Evolutionary conservation across 1,284 basidiomycete species (phyloP), one percentile per base, ranked within the genome.

Genomic region (Exobasidium rhododendri): DNA sequence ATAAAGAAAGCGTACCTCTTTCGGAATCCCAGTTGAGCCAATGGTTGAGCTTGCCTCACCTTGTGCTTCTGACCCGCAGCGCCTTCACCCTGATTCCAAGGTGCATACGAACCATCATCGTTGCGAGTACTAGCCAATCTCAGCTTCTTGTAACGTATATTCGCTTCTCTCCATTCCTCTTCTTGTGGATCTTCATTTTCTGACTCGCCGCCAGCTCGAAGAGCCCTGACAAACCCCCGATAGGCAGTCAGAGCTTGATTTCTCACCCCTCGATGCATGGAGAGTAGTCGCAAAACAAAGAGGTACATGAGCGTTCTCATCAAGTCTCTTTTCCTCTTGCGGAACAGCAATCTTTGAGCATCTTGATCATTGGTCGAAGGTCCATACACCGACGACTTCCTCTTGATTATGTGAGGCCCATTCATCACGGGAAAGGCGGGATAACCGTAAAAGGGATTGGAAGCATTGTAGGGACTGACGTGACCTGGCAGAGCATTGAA

Each of bases 401-500:
- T 40, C 7, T 7, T 10, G 7, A 17, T 10, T 17, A 17, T 10
- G 35, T 40, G 10, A 40, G 26, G 35, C 58, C 47, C 35, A 54
- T 13, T 13, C 26, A 40, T 55, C 14, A 46, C 20, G 20, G 57
- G 63, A 64, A 68, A 74, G 52, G 83, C 80, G 0, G 91, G 89
- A 78, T 92, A 92, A n/a, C 90, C 90, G 70, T 86, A 92, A 81
- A 88, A 91, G 0, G 90, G 90, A 69, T 91, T 92, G 55, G 85
- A 71, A 51, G 70, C 62, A 62, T 81, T 80, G 75, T 80, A 81
- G 4, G 81, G 81, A 20, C 73, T 74, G 22, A 78, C 75, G 20
- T 67, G 63, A 13, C 74, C 74, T 49, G 74, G 73, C 49, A 71
- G 64, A 1, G 59, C 61, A 7, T 57, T 56, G 13, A 68, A 71